Evolutionary conservation across 2,329 filamentous ascomycete genomes (phyloP).

Genomic region (Phyllosticta citribraziliensis): DNA sequence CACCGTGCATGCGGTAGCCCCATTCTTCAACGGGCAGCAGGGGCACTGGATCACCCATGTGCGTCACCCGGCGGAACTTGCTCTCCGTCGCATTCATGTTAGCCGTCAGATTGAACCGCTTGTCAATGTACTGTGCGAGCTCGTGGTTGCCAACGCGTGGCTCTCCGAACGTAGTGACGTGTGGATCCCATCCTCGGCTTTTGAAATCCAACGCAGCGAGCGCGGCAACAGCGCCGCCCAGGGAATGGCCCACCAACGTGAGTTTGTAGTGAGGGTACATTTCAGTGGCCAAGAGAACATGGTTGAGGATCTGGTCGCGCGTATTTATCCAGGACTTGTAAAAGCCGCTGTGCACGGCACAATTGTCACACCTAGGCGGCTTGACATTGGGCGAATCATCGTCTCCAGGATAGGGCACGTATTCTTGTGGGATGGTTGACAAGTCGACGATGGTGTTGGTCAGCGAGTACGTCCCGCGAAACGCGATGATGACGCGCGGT

Average conservation of each 20-base stretch:
- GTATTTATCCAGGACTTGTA: conserved; percentile 74
- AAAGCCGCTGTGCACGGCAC: conserved; percentile 89
- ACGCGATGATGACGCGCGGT: conserved; percentile 70
- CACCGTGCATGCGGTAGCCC: conserved; percentile 76
- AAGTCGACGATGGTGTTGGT: conserved; percentile 86
- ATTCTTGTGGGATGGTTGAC: conserved; percentile 79
- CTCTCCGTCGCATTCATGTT: conserved; percentile 15
- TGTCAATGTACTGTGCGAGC: conserved; percentile 45
- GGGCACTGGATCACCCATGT: conserved; percentile 78
- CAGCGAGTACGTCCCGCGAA: conserved; percentile 89
- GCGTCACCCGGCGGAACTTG: conserved; percentile 70
- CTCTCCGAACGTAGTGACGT: conserved; percentile 87
- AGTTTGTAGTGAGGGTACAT: conserved; percentile 63
- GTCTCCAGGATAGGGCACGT: conserved; percentile 68
- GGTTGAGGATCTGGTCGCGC: conserved; percentile 56
- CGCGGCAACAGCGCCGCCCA: conserved; percentile 85
- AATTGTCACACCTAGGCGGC: conserved; percentile 61
- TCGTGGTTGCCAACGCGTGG: conserved; percentile 53
- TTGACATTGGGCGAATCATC: conserved; percentile 18
- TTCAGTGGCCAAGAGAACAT: conserved; percentile 49
- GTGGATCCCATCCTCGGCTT: conserved; percentile 63
- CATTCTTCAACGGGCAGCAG: conserved; percentile 77
- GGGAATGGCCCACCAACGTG: conserved; percentile 77
- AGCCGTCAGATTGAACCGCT: conserved; percentile 32
- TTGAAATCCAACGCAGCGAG: conserved; percentile 77